Base-by-base conservation (phyloP, 441 rosid genomes). In the Gossypium schwendimanii region DNA sequence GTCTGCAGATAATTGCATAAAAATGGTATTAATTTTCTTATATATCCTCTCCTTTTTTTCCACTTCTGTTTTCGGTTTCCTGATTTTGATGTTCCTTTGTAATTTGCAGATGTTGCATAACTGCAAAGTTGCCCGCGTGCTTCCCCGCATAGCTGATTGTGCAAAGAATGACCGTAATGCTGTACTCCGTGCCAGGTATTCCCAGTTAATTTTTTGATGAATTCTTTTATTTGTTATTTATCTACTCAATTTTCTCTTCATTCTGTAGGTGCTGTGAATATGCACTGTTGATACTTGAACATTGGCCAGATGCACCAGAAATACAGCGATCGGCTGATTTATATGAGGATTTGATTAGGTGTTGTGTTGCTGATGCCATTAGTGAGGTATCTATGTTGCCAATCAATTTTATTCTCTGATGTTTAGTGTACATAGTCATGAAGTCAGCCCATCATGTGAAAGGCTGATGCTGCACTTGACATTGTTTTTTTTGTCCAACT, bases 341-440 rank as follows among this genome's bases (percentile, higher is more conserved):
- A 36, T 96, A 90, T 59, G 99, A 91, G 82, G 99, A 90, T 77
- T 62, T 96, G 80, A 90, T 96, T 59, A 87, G 86, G 73, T 91
- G 97, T 78, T 93, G 99, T 74, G 98, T 93, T 61, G 90, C 93
- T 24, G 99, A 96, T 86, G 99, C 99, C 77, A 91, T 96, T 97
- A 93, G 98, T 77, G 98, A 93, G 98, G 98, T 96, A 85, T 64
- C 44, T 59, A 18, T 78, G 15, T 74, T 71, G 24, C 21, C 64
- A 76, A 41, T 71, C 3, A 62, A 11, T 75, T 65, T 14, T 69
- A 5, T 24, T 50, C 20, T 47, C 20, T 66, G 20, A 10, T 66
- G 39, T 75, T 50, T 64, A 45, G n/a, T 24, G 31, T n/a, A 24
- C 8, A n/a, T n/a, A 31, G 57, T 54, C 23, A 8, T 66, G 47